Evolutionary conservation across 768 basidiomycete species (phyloP), one percentile per base, ranked within the genome.

Genomic region (Serendipita vermifera): DNA sequence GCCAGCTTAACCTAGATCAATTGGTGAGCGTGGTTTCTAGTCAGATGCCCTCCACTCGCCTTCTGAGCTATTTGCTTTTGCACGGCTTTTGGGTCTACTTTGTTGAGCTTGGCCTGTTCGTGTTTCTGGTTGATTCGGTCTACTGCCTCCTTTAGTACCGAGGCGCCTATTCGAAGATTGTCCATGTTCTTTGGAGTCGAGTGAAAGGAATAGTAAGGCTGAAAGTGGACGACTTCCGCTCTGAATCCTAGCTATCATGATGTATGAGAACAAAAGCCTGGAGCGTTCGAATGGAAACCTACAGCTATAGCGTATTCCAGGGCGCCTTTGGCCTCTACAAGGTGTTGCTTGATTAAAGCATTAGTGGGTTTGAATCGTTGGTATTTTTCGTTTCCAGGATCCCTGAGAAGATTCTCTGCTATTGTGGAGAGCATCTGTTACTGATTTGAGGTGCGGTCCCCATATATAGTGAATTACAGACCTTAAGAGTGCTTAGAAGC

Each of bases 281-380:
- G 39, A 48, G n/a, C 39, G 15, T 32, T 53, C 15, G 29, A 32
- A 38, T 14, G 24, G 60, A 40, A 41, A 74, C 83, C 68, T 29
- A 86, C 87, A 63, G 78, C 85, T 38, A 86, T 73, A 0, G 84
- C 86, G 70, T 85, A 90, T 65, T 91, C 87, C 35, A 91, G 69
- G 0, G 84, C 75, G 2, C 87, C 85, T 68, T 71, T 33, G 13
- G 80, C 79, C 36, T 87, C 77, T 14, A 91, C 75, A 29, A 90
- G 65, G 59, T 79, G 69, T 14, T 75, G 73, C 69, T 85, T 77
- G 71, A 89, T 84, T 20, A 70, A 70, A 31, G 64, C 66, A 62
- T 91, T 91, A 13, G 85, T 87, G 4, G 78, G 72, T 69, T 87
- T 90, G 76, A 90, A 87, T 61, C 73, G 73, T 58, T 77, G 77